A percentile compares a stretch with the other conserved stretches of the same genome.
These are phyloP conservation scores for Rhynchospora pubera DNA, from an alignment of 176 grass and related monocot genomes.

Conservation along the genomic window DNA sequence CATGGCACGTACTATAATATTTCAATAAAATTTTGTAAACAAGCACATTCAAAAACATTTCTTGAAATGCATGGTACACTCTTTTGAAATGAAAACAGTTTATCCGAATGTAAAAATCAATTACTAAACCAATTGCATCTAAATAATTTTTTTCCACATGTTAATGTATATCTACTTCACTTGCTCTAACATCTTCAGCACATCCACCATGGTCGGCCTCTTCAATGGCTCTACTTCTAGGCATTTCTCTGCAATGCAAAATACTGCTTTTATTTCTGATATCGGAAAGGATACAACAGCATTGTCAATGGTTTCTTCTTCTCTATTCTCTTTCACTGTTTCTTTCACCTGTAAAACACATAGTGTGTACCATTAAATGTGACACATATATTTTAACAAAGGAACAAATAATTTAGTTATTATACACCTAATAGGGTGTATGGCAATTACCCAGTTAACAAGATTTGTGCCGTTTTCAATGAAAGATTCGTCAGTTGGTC, in stretches of 20 bases:
- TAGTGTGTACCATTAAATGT: neutral
- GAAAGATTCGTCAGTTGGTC: conserved; percentile 73
- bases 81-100: neutral
- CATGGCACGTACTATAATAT: neutral
- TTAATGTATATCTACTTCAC: neutral
- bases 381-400: neutral
- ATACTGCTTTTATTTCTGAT: conserved; percentile 43
- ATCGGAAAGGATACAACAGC: conserved; percentile 26
- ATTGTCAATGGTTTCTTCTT: conserved; percentile 58
- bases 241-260: conserved; percentile 59
- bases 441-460: conserved; percentile 51
- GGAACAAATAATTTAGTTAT: neutral
- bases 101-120: neutral
- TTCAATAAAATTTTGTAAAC: neutral
- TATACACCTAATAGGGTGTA: neutral
- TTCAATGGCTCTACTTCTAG: conserved; percentile 52
- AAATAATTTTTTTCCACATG: neutral
- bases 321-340: conserved; percentile 45
- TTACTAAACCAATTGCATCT: too few relatives aligned
- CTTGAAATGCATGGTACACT: too few relatives aligned
- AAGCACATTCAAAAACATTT: neutral
- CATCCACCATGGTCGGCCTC: conserved; percentile 53
- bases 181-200: conserved; percentile 55
- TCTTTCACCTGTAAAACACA: conserved; percentile 49
- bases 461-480: conserved; percentile 63